A percentile compares a stretch with the other conserved stretches of the same genome.
phyloP scores from a whole-genome alignment of 108 stramenopile species.

The Mayamaea pseudoterrestris region DNA sequence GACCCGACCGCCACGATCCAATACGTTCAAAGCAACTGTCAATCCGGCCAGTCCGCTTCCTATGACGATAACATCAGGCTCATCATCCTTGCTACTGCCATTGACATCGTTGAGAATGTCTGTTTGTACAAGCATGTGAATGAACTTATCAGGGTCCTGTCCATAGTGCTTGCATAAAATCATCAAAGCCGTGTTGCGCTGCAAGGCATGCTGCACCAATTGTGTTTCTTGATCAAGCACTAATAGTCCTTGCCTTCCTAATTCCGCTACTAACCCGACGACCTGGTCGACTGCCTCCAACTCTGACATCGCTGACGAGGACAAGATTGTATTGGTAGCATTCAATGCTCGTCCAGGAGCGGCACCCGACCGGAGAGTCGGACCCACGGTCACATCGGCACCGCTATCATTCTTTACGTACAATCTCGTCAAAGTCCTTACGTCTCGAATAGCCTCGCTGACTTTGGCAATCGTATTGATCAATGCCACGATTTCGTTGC shows the following conservation, averaged over 20 bases:
- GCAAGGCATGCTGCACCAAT: conserved; percentile 49
- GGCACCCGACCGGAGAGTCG: not conserved
- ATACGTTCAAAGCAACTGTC: conserved; percentile 70
- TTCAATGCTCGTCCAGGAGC: not conserved
- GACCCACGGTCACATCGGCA: conserved; percentile 6
- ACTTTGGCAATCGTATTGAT: conserved; percentile 79
- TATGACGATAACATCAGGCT: conserved; percentile 82
- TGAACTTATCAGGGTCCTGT: conserved; percentile 12
- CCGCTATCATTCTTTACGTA: conserved; percentile 55
- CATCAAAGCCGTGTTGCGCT: conserved; percentile 56
- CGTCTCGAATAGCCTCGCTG: conserved; percentile 60
- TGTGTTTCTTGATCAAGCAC: conserved; percentile 44
- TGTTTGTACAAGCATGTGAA: not conserved
- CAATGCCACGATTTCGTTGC: conserved; percentile 87
- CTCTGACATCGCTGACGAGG: conserved; percentile 24
- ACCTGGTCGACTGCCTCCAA: conserved; percentile 55
- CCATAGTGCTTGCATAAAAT: conserved; percentile 66
- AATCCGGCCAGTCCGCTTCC: conserved; percentile 88
- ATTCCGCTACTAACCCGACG: conserved; percentile 45
- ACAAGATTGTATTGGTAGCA: not conserved
- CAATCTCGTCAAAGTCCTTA: conserved; percentile 59
- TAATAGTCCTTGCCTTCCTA: conserved; percentile 45
- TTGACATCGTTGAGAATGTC: not conserved
- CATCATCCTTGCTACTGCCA: not conserved
- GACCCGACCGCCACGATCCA: conserved; percentile 79